A percentile compares a stretch with the other conserved stretches of the same genome.
These are phyloP conservation scores for Celoporthe dispersa DNA, from an alignment of 2,329 filamentous ascomycete species.

Conservation along the genomic window DNA sequence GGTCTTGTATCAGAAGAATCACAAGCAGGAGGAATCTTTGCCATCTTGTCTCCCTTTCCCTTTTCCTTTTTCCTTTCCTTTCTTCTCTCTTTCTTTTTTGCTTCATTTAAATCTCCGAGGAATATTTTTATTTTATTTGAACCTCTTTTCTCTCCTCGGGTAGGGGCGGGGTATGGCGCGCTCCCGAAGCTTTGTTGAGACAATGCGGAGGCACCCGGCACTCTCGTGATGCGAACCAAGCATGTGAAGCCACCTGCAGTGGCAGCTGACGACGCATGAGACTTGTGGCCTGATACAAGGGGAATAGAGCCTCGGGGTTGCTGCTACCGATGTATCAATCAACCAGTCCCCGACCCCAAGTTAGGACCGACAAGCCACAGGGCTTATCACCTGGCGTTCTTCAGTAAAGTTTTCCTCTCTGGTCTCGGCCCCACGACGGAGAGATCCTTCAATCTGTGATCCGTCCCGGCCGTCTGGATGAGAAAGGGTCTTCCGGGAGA, in stretches of 20 bases:
- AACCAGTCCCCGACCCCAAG: background rate
- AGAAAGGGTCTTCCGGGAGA: background rate
- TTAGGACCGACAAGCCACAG: background rate
- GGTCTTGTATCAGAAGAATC: background rate
- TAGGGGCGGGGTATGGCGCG: background rate
- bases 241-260: background rate
- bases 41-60: background rate
- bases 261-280: background rate
- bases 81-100: background rate
- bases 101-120: background rate
- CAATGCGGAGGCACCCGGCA: background rate
- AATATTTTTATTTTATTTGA: background rate
- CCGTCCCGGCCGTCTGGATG: background rate
- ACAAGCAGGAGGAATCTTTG: background rate
- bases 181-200: background rate
- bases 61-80: background rate
- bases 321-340: background rate
- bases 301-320: background rate
- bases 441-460: background rate
- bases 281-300: background rate
- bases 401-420: background rate
- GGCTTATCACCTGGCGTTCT: background rate
- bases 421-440: background rate
- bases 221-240: background rate
- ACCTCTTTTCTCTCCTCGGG: too few relatives aligned